A percentile compares a stretch with the other conserved stretches of the same genome.
Evolutionary conservation across 2,329 filamentous ascomycete genomes (phyloP).

Genomic region (Aspergillus phoenicis): DNA sequence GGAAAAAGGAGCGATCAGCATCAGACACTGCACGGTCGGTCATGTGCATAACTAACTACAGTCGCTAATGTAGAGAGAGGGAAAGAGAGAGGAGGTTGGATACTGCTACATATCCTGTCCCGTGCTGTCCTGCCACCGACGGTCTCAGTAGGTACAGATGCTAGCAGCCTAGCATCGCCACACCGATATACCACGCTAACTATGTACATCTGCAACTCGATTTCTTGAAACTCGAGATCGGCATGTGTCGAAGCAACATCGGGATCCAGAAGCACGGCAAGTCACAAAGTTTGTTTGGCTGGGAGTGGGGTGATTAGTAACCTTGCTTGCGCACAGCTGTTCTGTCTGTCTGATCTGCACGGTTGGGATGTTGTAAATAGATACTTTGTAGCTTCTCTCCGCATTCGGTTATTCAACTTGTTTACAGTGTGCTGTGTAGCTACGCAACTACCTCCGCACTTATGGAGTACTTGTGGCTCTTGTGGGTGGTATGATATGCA

Average conservation of each 20-base stretch:
- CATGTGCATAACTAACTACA: neutral
- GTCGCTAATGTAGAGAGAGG: no score
- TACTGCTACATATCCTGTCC: no score
- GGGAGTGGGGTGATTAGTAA: neutral
- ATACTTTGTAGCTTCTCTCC: neutral
- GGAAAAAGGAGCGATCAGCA: constrained; percentile 4
- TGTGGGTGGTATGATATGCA: neutral
- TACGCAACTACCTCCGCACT: no score
- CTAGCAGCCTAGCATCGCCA: neutral
- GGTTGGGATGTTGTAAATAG: neutral
- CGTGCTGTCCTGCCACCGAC: neutral
- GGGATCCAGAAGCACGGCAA: neutral
- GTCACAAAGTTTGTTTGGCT: neutral
- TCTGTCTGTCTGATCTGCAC: no score
- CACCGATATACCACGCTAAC: neutral
- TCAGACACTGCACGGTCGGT: neutral
- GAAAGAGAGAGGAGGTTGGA: neutral
- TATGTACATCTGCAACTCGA: neutral
- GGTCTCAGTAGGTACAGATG: neutral
- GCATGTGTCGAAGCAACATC: neutral
- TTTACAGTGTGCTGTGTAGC: neutral
- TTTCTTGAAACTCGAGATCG: neutral
- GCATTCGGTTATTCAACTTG: neutral
- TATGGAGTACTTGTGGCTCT: neutral
- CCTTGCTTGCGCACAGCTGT: neutral